Evolutionary conservation across 2,329 filamentous ascomycete species (phyloP), one percentile per base, ranked within the genome.

Genomic region (Chrysoporthe austroafricana): DNA sequence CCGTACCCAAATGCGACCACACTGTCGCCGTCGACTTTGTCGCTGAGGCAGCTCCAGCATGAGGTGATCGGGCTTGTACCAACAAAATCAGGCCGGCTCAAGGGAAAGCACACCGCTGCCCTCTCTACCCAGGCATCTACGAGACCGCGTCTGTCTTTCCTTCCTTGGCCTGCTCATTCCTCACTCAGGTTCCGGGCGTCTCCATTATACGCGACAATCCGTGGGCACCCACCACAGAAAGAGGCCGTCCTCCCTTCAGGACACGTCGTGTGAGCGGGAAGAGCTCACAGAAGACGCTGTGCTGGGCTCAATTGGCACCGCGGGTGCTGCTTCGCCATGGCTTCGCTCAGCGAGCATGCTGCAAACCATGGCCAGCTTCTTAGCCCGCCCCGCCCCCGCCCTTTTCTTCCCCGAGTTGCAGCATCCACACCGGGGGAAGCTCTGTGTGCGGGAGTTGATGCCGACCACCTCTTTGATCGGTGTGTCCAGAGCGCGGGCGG

Each of bases 261-360:
- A 39, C 36, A 39, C 9, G 36, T 21, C 8, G 50, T 52, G 26
- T 32, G 50, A 52, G 50, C 3, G 9, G 50, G 50, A 57, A n/a
- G 54, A 39, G 34, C 18, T 34, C 34, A 39, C 32, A 32, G 32
- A 18, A 39, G 16, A 39, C 7, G 54, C 8, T n/a, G 14, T 13
- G 13, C 18, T 57, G 32, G 34, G n/a, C 16, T 16, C 3, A 13
- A 9, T 13, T 26, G 14, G 34, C 7, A 39, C 34, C 26, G 9
- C 16, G 26, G 21, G 16, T 32, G 32, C 7, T 57, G 34, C 32
- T 56, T 36, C 3, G 18, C 6, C 16, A 11, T 57, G 34, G 18
- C 54, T 11, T 57, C 54, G 54, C 54, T 57, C 54, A 39, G 54
- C 32, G 54, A 18, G 18, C 54, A 39, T 32, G 13, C 32, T 56